Base-by-base conservation (phyloP, 805 yeast genomes). In the Candida odintsovae region DNA sequence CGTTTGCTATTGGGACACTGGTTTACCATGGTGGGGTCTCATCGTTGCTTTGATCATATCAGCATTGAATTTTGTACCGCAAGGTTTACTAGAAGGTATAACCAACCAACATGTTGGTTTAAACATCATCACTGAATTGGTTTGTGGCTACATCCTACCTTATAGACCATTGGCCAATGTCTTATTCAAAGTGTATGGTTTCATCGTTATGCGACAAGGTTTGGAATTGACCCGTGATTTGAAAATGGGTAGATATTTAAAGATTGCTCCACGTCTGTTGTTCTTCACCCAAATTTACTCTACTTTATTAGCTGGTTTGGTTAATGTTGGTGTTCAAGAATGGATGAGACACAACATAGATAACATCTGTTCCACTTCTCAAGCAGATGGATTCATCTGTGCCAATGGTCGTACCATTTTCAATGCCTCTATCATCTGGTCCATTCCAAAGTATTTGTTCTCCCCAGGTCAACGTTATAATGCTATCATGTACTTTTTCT, bases 1-100 rank as follows among this genome's bases (percentile, higher is more conserved):
- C 3, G 62, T 66, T n/a, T 60, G 67, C 43, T 57, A 55, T 4
- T 69, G 69, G 60, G 67, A 73, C 38, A 69, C 78, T 1, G 80
- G 77, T 42, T 74, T 82, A 6, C 85, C 86, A 3, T 73, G 80
- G n/a, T 80, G 83, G 83, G 82, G 80, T 3, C 67, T 80, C 20
- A 75, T 81, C 45, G 67, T 80, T 57, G 78, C 83, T 2, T 64
- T 80, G 16, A 59, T 67, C n/a, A 69, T 81, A 48, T 72, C 78
- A 52, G 67, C 76, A 42, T 63, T 76, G 10, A 79, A 79, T 51
- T 70, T 80, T 48, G 65, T 80, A 35, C 86, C 86, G 5, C 72
- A 79, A 42, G 78, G 82, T 13, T 65, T 82, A 5, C 68, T 81
- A 39, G 80, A 77, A 33, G 78, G 83, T 16, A 77, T 77, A 21